Percentiles rank a stretch among this genome's conserved stretches.
These are phyloP conservation scores for Candida arabinofermentans DNA, from an alignment of 805 yeast genomes.

Conservation along the genomic window DNA sequence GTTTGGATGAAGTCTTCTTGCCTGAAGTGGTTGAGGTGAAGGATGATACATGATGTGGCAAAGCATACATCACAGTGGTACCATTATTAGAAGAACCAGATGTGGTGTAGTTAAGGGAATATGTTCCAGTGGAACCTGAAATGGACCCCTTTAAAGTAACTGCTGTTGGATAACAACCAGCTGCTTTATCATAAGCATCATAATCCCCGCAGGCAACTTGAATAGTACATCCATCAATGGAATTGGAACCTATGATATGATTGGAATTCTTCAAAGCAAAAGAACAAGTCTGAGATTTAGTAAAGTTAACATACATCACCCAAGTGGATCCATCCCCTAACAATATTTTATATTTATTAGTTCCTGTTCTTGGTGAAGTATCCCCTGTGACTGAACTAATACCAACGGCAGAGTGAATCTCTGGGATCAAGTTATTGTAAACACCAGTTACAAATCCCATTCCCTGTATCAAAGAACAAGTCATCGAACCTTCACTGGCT, in stretches of 20 bases:
- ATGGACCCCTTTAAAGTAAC: conserved; percentile 42
- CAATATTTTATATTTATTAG: conserved; percentile 48
- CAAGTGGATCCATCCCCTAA: conserved; percentile 54
- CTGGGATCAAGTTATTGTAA: conserved; percentile 50
- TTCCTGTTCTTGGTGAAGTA: conserved; percentile 39
- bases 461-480: conserved; percentile 73
- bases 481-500: conserved; percentile 35
- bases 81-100: conserved; percentile 45
- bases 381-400: conserved; percentile 43
- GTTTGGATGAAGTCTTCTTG: conserved; percentile 30
- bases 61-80: conserved; percentile 41
- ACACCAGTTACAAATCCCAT: conserved; percentile 72
- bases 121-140: conserved; percentile 34
- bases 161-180: conserved; percentile 56
- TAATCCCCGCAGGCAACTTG: conserved; percentile 55
- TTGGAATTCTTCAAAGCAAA: conserved; percentile 22
- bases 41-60: conserved; percentile 47
- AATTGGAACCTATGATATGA: conserved; percentile 39
- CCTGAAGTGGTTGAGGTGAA: conserved; percentile 28
- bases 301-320: conserved; percentile 57
- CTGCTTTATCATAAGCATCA: conserved; percentile 51
- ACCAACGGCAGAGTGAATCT: conserved; percentile 55
- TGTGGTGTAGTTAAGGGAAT: conserved; percentile 40
- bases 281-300: conserved; percentile 34
- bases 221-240: conserved; percentile 47